phyloP scores from a whole-genome alignment of 805 yeast species.

The Lipomyces yamanashiensis region DNA sequence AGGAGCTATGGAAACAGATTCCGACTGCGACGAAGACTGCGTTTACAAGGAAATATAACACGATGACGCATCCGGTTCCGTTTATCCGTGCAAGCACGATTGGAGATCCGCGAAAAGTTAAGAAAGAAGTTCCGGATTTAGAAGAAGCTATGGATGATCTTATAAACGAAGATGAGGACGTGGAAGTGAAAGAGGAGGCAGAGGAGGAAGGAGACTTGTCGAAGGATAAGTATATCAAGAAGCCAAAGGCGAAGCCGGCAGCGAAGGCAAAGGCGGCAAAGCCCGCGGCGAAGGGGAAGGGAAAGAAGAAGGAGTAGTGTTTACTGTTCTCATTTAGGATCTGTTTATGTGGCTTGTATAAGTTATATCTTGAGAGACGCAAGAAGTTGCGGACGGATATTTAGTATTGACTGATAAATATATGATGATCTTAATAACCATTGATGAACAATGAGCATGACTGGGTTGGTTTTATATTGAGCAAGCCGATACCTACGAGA shows the following conservation, averaged over 20 bases:
- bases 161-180: constrained; percentile 58
- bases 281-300: constrained; percentile 30
- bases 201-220: constrained; percentile 52
- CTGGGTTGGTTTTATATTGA: no score
- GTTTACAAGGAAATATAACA: constrained; percentile 84
- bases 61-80: constrained; percentile 78
- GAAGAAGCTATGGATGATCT: constrained; percentile 60
- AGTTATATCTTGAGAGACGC: no score
- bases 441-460: no score
- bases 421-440: no score
- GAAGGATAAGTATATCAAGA: constrained; percentile 68
- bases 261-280: no score
- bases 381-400: no score
- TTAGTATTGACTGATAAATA: no score
- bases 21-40: constrained; percentile 80
- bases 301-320: neutral
- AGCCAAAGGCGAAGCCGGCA: constrained; percentile 47
- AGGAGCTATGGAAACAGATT: constrained; percentile 60
- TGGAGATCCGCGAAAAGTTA: constrained; percentile 46
- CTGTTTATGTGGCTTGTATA: no score
- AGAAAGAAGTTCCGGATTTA: constrained; percentile 57
- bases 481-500: no score
- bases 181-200: constrained; percentile 45
- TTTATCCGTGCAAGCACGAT: constrained; percentile 59
- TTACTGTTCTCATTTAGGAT: neutral